A percentile compares a stretch with the other conserved stretches of the same genome.
phyloP scores from a whole-genome alignment of 805 yeast genomes.

The Spathaspora passalidarum region DNA sequence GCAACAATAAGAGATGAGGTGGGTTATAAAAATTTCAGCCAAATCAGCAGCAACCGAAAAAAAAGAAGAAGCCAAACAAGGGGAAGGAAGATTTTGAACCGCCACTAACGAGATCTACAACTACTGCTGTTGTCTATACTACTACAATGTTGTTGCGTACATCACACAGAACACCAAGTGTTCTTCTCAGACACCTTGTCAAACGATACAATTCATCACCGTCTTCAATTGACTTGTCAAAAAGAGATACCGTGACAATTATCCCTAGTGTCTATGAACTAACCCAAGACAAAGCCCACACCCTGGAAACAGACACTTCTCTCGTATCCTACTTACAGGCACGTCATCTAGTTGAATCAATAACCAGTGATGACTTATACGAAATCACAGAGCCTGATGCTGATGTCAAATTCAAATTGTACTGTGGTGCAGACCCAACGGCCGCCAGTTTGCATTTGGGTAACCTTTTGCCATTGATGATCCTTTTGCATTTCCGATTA shows the following conservation, averaged over 20 bases:
- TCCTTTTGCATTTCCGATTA: constrained; percentile 75
- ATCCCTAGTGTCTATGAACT: constrained; percentile 34
- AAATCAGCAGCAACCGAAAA: not conserved
- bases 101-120: no score
- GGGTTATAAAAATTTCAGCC: not conserved
- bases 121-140: no score
- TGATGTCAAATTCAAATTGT: constrained; percentile 50
- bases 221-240: not conserved
- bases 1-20: not conserved
- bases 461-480: constrained; percentile 82
- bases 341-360: constrained; percentile 35
- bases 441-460: constrained; percentile 90
- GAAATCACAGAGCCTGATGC: constrained; percentile 25
- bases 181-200: not conserved
- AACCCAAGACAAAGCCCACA: constrained; percentile 11
- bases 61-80: not conserved
- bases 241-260: constrained; percentile 28
- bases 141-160: not conserved
- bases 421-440: constrained; percentile 97
- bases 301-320: constrained; percentile 19
- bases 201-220: not conserved
- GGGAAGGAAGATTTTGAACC: no score
- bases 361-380: constrained; percentile 36
- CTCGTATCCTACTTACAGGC: constrained; percentile 35
- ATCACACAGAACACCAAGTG: not conserved